A percentile compares a stretch with the other conserved stretches of the same genome.
Conservation (phyloP, 2,329 filamentous ascomycete species). For the Fusarium udum region DNA sequence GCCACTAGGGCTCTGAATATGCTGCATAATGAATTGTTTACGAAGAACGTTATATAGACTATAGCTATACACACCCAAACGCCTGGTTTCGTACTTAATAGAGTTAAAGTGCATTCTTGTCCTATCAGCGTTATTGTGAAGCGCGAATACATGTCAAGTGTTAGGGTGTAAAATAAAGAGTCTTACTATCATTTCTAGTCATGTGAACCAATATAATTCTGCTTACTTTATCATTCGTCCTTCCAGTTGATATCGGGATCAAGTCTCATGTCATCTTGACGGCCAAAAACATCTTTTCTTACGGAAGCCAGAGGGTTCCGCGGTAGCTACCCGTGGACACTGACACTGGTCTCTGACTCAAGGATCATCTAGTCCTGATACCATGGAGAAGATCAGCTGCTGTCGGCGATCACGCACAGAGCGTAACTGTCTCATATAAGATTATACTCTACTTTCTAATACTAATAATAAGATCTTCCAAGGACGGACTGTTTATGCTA, state of each 20-base stretch:
- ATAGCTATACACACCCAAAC: not conserved
- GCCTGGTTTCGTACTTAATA: not conserved
- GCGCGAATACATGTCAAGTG: not conserved
- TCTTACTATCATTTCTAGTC: too few relatives aligned
- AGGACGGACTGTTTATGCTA: not conserved
- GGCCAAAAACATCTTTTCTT: too few relatives aligned
- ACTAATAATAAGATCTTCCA: not conserved
- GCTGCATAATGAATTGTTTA: not conserved
- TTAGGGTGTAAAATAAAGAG: too few relatives aligned
- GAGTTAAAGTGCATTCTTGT: not conserved
- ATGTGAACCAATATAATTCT: not conserved
- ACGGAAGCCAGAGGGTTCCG: too few relatives aligned
- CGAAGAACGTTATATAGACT: not conserved
- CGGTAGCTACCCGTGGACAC: not conserved
- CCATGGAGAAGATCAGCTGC: not conserved
- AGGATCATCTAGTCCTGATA: not conserved
- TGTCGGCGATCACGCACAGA: rapidly evolving
- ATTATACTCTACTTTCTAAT: not conserved
- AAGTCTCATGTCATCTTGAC: too few relatives aligned
- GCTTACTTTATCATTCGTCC: too few relatives aligned
- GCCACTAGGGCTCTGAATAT: not conserved
- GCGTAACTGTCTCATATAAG: rapidly evolving
- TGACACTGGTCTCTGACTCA: not conserved
- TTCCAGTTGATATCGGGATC: too few relatives aligned
- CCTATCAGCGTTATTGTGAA: not conserved